Evolutionary conservation across 768 basidiomycete species (phyloP), one percentile per base, ranked within the genome.

Genomic region (Amanita pseudoporphyria): DNA sequence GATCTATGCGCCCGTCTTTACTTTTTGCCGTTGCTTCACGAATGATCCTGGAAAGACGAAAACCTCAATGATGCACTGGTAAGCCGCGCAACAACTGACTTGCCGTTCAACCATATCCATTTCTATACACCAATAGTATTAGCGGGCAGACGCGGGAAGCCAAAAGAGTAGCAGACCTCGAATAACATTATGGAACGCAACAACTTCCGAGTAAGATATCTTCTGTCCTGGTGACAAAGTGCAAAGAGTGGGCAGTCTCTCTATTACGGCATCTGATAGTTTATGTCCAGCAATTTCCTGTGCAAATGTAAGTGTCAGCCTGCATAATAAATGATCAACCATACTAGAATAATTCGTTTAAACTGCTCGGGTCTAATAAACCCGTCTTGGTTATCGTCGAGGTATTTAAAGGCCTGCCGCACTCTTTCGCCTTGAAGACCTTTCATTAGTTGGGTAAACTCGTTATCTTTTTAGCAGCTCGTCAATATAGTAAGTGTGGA

Each of bases 391-490:
- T 95, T 86, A 43, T 73, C 69, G 67, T 98, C 95, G 62, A 98
- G 76, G 67, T 83, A 81, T 69, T 81, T 87, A 74, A 98, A 99
- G 21, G 93, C 87, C 68, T 99, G 96, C 53, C 96, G 87, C 48
- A 99, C 73, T 28, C 96, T 84, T 68, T 99, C 96, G 60, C 94
- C 96, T 70, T 97, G 96, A 49, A 97, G 77, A 37, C 93, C 95
- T 67, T 97, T 98, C 91, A 99, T 96, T 52, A 98, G 71, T 69
- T 97, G 94, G 26, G 93, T 96, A 69, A 98, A 98, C 67, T 98
- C 94, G 63, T 87, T 87, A 70, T 94, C 87, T 92, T 41, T 43
- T 0, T 7, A 4, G 18, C 28, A 5, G 33, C 54, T 33, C 35
- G 46, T 50, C 38, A 36, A 40, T 41, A 38, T 19, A 30, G 47